phyloP scores from a whole-genome alignment of 305 asterid genomes.

The Euphrasia arctica region DNA sequence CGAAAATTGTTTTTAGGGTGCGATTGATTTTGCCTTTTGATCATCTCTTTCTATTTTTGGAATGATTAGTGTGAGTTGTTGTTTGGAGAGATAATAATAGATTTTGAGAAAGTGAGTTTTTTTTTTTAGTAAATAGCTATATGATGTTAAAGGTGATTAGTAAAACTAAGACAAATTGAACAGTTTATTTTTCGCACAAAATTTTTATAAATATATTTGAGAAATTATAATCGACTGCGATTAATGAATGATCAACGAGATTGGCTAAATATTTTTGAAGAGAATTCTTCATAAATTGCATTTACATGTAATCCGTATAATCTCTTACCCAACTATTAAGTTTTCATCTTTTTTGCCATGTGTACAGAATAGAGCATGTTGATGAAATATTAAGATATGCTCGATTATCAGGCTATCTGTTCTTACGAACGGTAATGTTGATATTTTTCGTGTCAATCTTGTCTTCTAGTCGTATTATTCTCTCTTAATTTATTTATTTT shows the following conservation, averaged over 20 bases:
- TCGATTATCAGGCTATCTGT: conserved; percentile 77
- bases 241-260: background rate
- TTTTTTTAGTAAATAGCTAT: background rate
- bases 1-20: background rate
- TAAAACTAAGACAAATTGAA: background rate
- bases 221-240: background rate
- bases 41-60: background rate
- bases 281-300: background rate
- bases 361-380: conserved; percentile 76
- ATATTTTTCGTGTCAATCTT: conserved; percentile 6
- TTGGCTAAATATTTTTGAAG: background rate
- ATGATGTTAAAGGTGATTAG: background rate
- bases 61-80: background rate
- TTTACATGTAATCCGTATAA: background rate
- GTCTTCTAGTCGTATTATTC: conserved; percentile 4
- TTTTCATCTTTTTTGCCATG: conserved; percentile 10
- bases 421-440: conserved; percentile 58
- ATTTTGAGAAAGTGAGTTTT: background rate
- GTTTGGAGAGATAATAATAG: background rate
- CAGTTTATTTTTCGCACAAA: background rate
- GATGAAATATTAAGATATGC: conserved; percentile 87
- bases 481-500: conserved; percentile 22
- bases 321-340: conserved; percentile 1
- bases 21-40: background rate
- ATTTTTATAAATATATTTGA: background rate